Conservation (phyloP, 2,329 filamentous ascomycete species). For the Ascosphaera acerosa region DNA sequence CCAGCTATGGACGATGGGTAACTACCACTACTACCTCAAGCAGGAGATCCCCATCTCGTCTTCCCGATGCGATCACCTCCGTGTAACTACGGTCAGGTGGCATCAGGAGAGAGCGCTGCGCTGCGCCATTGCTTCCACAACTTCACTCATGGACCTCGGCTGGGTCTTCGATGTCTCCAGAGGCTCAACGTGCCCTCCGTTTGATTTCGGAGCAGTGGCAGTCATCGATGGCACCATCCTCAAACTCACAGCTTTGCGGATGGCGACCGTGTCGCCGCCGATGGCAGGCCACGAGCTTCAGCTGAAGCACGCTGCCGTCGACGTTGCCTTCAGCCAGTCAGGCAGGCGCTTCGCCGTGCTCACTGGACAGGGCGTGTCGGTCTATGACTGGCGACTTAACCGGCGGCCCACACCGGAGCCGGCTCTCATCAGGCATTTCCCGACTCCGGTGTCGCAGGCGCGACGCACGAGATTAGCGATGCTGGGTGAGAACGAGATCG, state of each 20-base stretch:
- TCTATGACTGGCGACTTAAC: slow-evolving; percentile 44
- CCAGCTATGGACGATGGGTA: slow-evolving; percentile 93
- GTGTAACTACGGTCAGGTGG: slow-evolving; percentile 30
- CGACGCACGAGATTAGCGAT: slow-evolving; percentile 24
- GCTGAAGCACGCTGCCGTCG: slow-evolving; percentile 36
- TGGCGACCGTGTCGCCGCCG: slow-evolving; percentile 71
- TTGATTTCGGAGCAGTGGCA: slow-evolving; percentile 55
- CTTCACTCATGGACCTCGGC: slow-evolving; percentile 33
- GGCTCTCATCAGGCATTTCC: slow-evolving; percentile 15
- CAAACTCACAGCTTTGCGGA: slow-evolving; percentile 63
- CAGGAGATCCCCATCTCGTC: slow-evolving; percentile 40
- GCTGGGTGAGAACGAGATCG: slow-evolving; percentile 17
- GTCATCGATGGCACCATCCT: slow-evolving; percentile 61
- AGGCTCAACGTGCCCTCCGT: slow-evolving; percentile 42
- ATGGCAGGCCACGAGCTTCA: slow-evolving; percentile 62
- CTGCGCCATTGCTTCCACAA: slow-evolving; percentile 29
- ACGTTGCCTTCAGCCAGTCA: slow-evolving; percentile 45
- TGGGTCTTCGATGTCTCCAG: slow-evolving; percentile 41
- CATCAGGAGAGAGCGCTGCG: slow-evolving; percentile 63
- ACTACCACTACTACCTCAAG: slow-evolving; percentile 97
- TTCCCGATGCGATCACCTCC: slow-evolving; percentile 7
- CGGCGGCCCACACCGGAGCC: slow-evolving; percentile 14
- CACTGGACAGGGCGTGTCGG: slow-evolving; percentile 36
- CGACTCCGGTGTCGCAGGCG: slow-evolving; percentile 10
- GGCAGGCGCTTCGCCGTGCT: slow-evolving; percentile 46